Conservation (phyloP, 163 green algal species). For the Scenedesmus sp. region DNA sequence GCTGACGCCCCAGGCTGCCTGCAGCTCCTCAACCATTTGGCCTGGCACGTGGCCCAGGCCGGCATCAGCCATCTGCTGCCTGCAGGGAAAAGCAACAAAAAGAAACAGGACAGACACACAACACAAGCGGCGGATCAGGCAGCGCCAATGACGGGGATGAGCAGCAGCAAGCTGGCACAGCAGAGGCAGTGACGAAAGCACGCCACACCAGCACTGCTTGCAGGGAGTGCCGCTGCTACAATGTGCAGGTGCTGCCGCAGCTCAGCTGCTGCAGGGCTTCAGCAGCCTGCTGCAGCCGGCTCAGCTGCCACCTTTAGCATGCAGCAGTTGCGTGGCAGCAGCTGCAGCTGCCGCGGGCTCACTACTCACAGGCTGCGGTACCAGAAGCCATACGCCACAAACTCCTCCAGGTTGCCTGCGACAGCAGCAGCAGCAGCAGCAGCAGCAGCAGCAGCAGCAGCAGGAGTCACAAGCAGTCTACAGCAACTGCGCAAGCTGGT, state of each 20-base stretch:
- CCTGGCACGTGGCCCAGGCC: neutral
- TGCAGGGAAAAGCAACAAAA: neutral
- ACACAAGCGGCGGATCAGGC: no score
- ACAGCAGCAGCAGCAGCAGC: neutral
- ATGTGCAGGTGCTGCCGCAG: neutral
- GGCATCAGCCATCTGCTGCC: conserved; percentile 18
- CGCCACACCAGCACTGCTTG: neutral
- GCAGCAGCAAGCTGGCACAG: neutral
- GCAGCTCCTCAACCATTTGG: conserved; percentile 32
- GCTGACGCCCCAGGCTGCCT: neutral
- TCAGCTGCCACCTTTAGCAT: neutral
- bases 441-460: neutral
- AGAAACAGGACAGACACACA: neutral
- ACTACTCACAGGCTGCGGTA: conserved; percentile 20
- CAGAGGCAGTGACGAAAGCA: neutral
- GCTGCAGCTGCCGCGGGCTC: no score
- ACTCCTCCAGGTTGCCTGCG: conserved; percentile 24
- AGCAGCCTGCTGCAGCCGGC: neutral
- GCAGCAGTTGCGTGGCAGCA: neutral
- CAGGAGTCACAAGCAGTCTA: neutral
- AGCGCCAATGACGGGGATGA: neutral
- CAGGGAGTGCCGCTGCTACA: no score
- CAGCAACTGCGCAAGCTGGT: no score
- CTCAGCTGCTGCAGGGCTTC: neutral
- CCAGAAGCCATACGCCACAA: conserved; percentile 37